Evolutionary conservation across 2,329 filamentous ascomycete species (phyloP).

Genomic region (Sarocladium brachiariae): DNA sequence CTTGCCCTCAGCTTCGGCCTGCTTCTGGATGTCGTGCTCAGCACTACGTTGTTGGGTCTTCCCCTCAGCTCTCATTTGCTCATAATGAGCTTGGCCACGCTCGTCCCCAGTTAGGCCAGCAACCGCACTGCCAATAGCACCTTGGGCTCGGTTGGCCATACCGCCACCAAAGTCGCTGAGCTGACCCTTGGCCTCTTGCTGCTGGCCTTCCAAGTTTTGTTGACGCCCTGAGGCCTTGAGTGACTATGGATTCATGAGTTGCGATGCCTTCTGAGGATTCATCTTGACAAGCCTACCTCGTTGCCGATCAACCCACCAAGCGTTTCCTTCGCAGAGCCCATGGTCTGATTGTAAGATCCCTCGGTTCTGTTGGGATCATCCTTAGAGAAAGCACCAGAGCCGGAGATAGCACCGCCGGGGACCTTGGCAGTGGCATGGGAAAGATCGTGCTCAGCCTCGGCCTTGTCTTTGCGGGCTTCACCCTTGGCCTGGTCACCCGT

Average conservation of each 20-base stretch:
- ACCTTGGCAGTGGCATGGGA: conserved; percentile 70
- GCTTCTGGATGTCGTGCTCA: conserved; percentile 73
- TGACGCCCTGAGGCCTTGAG: conserved; percentile 67
- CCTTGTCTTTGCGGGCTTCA: conserved; percentile 58
- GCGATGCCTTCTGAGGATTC: not conserved
- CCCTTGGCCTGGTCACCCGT: conserved; percentile 59
- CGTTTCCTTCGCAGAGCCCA: conserved; percentile 79
- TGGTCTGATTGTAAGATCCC: conserved; percentile 80
- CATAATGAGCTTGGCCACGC: conserved; percentile 55
- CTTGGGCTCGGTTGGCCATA: conserved; percentile 57
- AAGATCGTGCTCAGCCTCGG: conserved; percentile 59
- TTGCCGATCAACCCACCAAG: conserved; percentile 69
- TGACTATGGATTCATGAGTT: conserved; percentile 30
- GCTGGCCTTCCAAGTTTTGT: conserved; percentile 76
- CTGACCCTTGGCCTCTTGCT: conserved; percentile 77
- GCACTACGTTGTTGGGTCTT: conserved; percentile 80
- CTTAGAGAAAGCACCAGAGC: conserved; percentile 61
- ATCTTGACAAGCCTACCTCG: conserved; percentile 41
- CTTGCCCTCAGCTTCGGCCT: conserved; percentile 42
- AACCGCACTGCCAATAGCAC: conserved; percentile 63
- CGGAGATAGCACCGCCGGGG: conserved; percentile 64
- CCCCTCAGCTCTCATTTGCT: conserved; percentile 68
- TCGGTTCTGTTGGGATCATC: conserved; percentile 66
- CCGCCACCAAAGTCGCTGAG: conserved; percentile 65
- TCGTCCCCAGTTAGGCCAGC: conserved; percentile 68